Base-by-base conservation (phyloP, 768 basidiomycete species). In the Tulasnella sp. region DNA sequence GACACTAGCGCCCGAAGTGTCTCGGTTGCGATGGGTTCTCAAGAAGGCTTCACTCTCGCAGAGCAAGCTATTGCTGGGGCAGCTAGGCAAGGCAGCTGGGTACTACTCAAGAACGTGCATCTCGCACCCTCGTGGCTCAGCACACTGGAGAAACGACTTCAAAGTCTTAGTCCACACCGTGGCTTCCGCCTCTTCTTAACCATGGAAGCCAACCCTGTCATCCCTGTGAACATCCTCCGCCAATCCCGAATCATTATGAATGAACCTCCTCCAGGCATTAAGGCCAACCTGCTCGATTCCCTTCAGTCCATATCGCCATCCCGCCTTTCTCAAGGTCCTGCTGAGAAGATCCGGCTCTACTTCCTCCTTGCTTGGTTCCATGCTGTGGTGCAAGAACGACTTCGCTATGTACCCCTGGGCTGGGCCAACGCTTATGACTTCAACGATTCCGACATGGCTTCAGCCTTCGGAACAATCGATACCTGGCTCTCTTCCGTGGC, bases 281-380 rank as follows among this genome's bases (percentile, higher is more conserved):
- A 96, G 82, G 98, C 98, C 70, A 99, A 98, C 83, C 87, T 99
- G 10, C 87, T 98, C 29, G 97, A 99, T 83, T 96, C 94, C 5
- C 87, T 98, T 32, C 88, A 90, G 57, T 88, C 88, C 79, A 93
- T 98, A 70, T 83, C 91, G 2, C 86, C 91, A 0, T 84, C 90
- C 13, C 91, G 93, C 32, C 88, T 96, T 70, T 85, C 90, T 1
- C 90, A 93, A 83, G 98, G 97, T 6, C 97, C 97, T 10, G 91
- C 91, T 3, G 98, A 99, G 85, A 98, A 98, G 84, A 88, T 92
- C 55, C 90, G 98, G 6, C 84, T 99, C 70, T 96, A 97, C 85
- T 98, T 98, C 91, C 87, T 98, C 44, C 89, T 99, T 40, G 94
- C 98, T 0, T 99, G 97, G 96, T 98, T 99, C 92, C 98, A 99